A percentile compares a stretch with the other conserved stretches of the same genome.
phyloP scores from a whole-genome alignment of 257 asterid genomes.

The Salvia rosmarinus region DNA sequence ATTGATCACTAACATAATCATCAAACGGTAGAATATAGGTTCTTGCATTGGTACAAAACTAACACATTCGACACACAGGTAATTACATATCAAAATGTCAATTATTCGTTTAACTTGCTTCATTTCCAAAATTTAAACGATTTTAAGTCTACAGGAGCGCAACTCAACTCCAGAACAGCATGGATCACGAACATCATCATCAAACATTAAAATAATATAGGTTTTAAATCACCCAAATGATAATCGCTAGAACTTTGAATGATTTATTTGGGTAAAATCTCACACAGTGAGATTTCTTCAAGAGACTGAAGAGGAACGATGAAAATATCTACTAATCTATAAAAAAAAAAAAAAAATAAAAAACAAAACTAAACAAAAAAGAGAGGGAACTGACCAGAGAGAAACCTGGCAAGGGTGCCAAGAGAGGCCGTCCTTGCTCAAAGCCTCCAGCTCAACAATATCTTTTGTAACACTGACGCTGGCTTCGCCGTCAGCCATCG shows the following conservation, averaged over 20 bases:
- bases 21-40: not conserved
- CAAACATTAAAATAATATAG: not conserved
- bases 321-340: slow-evolving; percentile 2
- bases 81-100: slow-evolving; percentile 4
- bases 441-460: slow-evolving; percentile 54
- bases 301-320: not conserved
- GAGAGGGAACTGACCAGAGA: slow-evolving; percentile 43
- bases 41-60: not conserved
- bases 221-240: not conserved
- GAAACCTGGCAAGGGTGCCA: slow-evolving; percentile 74
- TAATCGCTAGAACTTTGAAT: not conserved
- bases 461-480: slow-evolving; percentile 30
- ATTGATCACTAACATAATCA: slow-evolving; percentile 5
- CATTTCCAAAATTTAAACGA: not conserved
- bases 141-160: not conserved
- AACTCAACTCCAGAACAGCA: not conserved
- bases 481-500: slow-evolving; percentile 41
- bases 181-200: slow-evolving; percentile 7
- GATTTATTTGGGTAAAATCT: not conserved
- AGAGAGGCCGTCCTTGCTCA: slow-evolving; percentile 56
- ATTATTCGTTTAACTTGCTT: not conserved
- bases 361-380: not conserved
- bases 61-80: not conserved
- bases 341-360: not conserved
- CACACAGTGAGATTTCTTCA: not conserved